These are phyloP conservation scores for Glycyrrhiza uralensis DNA, from an alignment of 306 rosid genomes.

Conservation along the genomic window DNA sequence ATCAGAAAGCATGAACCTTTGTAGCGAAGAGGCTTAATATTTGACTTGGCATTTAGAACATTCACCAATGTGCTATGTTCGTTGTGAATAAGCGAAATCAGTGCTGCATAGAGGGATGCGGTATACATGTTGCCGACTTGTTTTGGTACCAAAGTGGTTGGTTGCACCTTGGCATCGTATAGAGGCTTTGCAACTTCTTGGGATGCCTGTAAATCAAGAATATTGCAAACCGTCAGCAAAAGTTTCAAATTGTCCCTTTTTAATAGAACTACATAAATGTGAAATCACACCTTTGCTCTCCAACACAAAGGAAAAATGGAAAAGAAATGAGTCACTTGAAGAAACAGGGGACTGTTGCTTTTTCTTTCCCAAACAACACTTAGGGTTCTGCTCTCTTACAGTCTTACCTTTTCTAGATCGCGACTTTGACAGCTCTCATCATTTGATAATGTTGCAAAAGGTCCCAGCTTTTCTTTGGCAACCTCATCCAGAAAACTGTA, in stretches of 20 bases:
- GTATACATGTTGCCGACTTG: slow-evolving; percentile 95
- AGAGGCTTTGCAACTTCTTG: slow-evolving; percentile 75
- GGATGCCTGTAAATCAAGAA: slow-evolving; percentile 46
- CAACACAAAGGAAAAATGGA: background rate
- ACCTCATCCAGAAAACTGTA: slow-evolving; percentile 62
- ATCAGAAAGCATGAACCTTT: slow-evolving; percentile 11
- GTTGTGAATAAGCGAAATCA: slow-evolving; percentile 71
- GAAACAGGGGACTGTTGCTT: background rate
- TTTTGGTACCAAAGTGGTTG: slow-evolving; percentile 78
- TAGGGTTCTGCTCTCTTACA: background rate
- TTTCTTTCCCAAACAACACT: background rate
- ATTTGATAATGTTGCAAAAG: slow-evolving; percentile 51
- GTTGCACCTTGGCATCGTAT: slow-evolving; percentile 74
- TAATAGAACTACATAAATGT: background rate
- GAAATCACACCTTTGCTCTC: background rate
- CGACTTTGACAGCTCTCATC: slow-evolving; percentile 81
- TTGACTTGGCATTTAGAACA: background rate
- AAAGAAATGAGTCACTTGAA: background rate
- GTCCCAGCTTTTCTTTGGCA: slow-evolving; percentile 62
- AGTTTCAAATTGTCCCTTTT: slow-evolving; percentile 5
- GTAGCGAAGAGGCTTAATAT: background rate
- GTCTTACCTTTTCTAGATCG: slow-evolving; percentile 87
- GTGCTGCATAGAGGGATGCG: slow-evolving; percentile 84
- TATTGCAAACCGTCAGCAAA: slow-evolving; percentile 15
- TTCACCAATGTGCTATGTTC: slow-evolving; percentile 60